phyloP scores from a whole-genome alignment of 2,329 filamentous ascomycete species.

The Knufia petricola region DNA sequence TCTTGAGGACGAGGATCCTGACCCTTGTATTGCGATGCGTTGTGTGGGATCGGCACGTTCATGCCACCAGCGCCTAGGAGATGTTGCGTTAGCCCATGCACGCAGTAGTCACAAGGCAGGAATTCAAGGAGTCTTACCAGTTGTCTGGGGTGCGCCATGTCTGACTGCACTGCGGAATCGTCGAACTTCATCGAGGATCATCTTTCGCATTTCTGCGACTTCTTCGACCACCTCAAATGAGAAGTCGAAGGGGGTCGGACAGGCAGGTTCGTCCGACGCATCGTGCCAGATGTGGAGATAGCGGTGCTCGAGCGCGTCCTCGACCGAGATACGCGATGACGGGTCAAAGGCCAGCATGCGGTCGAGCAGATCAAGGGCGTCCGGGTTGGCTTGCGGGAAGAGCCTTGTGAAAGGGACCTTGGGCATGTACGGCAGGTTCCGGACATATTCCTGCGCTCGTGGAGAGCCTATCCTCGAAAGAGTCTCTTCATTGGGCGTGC shows the following conservation, averaged over 20 bases:
- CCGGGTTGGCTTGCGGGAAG: conserved; percentile 90
- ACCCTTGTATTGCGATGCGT: conserved; percentile 43
- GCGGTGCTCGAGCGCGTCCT: conserved; percentile 88
- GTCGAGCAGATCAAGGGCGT: conserved; percentile 89
- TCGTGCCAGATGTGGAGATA: conserved; percentile 99
- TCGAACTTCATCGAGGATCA: conserved; percentile 92
- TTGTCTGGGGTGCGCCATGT: conserved; percentile 34
- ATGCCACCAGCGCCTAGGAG: conserved; percentile 8
- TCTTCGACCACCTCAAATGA: conserved; percentile 97
- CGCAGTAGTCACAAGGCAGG: no score
- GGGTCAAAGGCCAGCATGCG: conserved; percentile 97
- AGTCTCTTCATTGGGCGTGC: conserved; percentile 92
- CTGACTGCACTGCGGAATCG: conserved; percentile 63
- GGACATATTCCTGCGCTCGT: conserved; percentile 94
- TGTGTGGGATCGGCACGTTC: conserved; percentile 54
- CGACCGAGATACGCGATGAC: conserved; percentile 82
- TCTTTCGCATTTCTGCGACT: conserved; percentile 85
- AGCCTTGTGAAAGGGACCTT: conserved; percentile 82
- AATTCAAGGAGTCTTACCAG: conserved; percentile 18
- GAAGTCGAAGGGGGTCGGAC: conserved; percentile 93
- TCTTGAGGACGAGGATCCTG: conserved; percentile 57
- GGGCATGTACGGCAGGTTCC: conserved; percentile 88
- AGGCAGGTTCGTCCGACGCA: conserved; percentile 86
- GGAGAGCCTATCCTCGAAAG: conserved; percentile 88
- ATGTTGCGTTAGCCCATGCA: conserved; percentile 27